Percentiles rank a stretch among this genome's conserved stretches.
These are phyloP conservation scores for Kuraishia capsulata DNA, from an alignment of 805 yeast genomes.

Conservation along the genomic window DNA sequence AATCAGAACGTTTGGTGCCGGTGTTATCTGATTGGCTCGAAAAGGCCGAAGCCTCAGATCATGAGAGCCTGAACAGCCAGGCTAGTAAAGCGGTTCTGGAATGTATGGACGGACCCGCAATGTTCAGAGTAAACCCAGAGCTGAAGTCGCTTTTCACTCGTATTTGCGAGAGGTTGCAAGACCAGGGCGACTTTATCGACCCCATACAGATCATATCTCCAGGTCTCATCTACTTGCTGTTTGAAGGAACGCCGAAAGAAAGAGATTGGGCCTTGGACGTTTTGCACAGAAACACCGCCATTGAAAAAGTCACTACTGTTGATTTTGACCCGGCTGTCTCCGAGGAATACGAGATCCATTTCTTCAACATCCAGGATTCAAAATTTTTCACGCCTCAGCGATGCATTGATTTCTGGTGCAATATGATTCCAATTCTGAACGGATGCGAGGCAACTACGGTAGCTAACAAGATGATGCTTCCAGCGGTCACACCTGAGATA, in stretches of 20 bases:
- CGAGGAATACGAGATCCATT: constrained; percentile 48
- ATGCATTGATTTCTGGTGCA: constrained; percentile 41
- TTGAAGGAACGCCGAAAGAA: constrained; percentile 41
- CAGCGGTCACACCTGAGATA: constrained; percentile 15
- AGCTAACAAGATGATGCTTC: constrained; percentile 13
- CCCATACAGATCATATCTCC: constrained; percentile 24
- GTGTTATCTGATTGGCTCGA: constrained; percentile 3
- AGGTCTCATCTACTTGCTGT: constrained; percentile 43
- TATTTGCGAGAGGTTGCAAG: constrained; percentile 21
- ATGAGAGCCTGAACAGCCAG: neutral
- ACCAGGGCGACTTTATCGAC: constrained; percentile 6
- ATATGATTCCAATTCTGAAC: constrained; percentile 25
- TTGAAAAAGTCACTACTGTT: constrained; percentile 6
- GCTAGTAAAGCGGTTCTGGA: constrained; percentile 26
- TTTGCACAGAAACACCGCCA: constrained; percentile 13
- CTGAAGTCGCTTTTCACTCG: constrained; percentile 28
- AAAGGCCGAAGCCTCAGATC: constrained; percentile 5
- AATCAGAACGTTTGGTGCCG: constrained; percentile 11
- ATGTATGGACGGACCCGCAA: constrained; percentile 42
- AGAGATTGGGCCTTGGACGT: constrained; percentile 37
- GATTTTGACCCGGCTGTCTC: constrained; percentile 28
- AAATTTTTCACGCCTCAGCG: constrained; percentile 30
- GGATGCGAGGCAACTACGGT: constrained; percentile 26
- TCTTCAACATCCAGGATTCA: constrained; percentile 45
- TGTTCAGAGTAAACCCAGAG: constrained; percentile 28